Percentiles rank a stretch among this genome's conserved stretches.
Conservation (phyloP, 768 basidiomycete species). For the Daedaleopsis nitida region DNA sequence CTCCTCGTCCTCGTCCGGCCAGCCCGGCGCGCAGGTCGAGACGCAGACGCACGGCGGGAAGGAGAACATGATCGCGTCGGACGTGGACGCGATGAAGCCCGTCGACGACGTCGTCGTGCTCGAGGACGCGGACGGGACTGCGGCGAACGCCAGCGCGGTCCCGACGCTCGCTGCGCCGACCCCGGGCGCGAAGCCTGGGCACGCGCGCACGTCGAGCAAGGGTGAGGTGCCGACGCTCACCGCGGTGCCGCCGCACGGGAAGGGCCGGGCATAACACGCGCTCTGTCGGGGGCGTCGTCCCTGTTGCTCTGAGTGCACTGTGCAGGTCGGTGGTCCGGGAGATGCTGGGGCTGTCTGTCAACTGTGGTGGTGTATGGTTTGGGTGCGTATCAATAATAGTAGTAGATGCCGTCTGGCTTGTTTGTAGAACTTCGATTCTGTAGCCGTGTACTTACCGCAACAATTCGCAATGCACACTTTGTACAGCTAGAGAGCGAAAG, state of each 20-base stretch:
- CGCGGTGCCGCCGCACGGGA: constrained; percentile 22
- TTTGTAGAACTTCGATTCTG: not conserved
- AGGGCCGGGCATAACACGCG: constrained; percentile 12
- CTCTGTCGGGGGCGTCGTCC: not conserved
- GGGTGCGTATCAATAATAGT: not conserved
- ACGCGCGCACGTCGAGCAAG: constrained; percentile 16
- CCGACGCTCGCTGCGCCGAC: constrained; percentile 27
- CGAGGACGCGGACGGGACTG: constrained; percentile 14
- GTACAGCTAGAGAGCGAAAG: too few species aligned
- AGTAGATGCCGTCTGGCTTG: not conserved
- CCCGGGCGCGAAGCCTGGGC: constrained; percentile 11
- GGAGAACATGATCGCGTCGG: constrained; percentile 24
- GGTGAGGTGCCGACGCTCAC: constrained; percentile 25
- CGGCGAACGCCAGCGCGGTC: constrained; percentile 18
- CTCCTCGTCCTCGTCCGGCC: constrained; percentile 27
- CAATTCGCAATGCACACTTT: too few species aligned
- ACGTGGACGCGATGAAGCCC: constrained; percentile 72
- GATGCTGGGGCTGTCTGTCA: not conserved
- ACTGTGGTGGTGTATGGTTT: not conserved
- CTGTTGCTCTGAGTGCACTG: not conserved
- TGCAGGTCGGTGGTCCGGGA: not conserved
- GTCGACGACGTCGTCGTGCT: constrained; percentile 51
- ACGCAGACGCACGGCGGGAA: constrained; percentile 25
- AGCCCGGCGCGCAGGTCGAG: constrained; percentile 39
- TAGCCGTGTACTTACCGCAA: too few species aligned